Percentiles rank a stretch among this genome's conserved stretches.
Evolutionary conservation across 306 rosid species (phyloP).

Genomic region (Chamaecrista fasciculata): DNA sequence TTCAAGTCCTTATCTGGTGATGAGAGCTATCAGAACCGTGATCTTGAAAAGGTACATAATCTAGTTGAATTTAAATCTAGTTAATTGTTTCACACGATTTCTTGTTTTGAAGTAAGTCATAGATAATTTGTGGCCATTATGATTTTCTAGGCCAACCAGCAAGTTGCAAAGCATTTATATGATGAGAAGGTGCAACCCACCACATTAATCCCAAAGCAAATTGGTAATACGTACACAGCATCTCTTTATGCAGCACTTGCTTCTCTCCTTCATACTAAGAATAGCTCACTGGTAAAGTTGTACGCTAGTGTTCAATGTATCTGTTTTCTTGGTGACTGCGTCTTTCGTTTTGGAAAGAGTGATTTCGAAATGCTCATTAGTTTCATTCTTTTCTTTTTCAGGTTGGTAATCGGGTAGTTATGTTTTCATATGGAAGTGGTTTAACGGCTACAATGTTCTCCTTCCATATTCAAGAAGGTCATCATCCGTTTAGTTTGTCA

Average conservation of each 20-base stretch:
- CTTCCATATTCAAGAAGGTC: constrained; percentile 49
- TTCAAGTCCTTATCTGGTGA: constrained; percentile 53
- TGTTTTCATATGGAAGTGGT: constrained; percentile 93
- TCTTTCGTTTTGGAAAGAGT: background rate
- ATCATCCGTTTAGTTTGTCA: constrained; percentile 64
- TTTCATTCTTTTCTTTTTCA: constrained; percentile 33
- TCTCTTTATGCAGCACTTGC: constrained; percentile 79
- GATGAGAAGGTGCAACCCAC: constrained; percentile 73
- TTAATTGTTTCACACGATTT: background rate
- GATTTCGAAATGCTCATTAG: constrained; percentile 5
- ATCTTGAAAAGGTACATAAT: constrained; percentile 76
- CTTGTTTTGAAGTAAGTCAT: background rate
- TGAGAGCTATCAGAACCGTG: constrained; percentile 73
- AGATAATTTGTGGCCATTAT: constrained; percentile 10
- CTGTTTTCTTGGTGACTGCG: background rate
- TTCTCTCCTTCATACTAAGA: constrained; percentile 66
- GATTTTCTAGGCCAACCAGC: constrained; percentile 60
- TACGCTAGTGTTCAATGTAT: background rate
- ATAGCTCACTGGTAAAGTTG: constrained; percentile 51
- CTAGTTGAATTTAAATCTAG: background rate
- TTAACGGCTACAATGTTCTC: constrained; percentile 80
- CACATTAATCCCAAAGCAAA: constrained; percentile 80
- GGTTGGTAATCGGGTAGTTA: constrained; percentile 61
- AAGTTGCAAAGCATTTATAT: constrained; percentile 60
- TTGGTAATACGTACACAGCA: constrained; percentile 88